Evolutionary conservation across 2,329 filamentous ascomycete genomes (phyloP), one percentile per base, ranked within the genome.

Genomic region (Fusarium mangiferae): DNA sequence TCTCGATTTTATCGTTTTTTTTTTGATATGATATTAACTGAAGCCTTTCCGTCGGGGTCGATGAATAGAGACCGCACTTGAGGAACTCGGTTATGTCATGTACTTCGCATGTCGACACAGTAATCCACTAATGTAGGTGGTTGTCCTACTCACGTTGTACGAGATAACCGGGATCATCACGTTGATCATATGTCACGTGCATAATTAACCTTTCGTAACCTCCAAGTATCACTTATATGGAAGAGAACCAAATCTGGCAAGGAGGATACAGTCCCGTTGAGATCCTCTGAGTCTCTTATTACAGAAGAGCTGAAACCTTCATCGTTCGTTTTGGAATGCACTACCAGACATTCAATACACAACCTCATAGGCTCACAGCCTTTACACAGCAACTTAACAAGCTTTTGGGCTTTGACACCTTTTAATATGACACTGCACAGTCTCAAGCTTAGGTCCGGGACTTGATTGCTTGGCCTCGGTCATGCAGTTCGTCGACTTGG

Each of bases 391-490:
- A 26, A 39, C 35, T 30, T 66, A 66, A 60, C 42, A 60, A 70
- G 54, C 68, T 66, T 60, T 54, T 41, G n/a, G 38, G 28, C 35
- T 66, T 17, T 52, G 39, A 49, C 46, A 22, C 28, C 33, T 39
- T 55, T 60, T 30, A 60, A 44, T 36, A 44, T 55, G 28, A 45
- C 28, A 41, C 22, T 61, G 39, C 66, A 70, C 52, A 70, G 67
- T 60, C 67, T 57, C 59, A 54, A 56, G 28, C 58, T 58, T 54
- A 38, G 41, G 20, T 28, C 39, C 36, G 45, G 58, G 15, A 36
- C 56, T 65, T 65, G 41, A 66, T 36, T 44, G 61, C 59, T 30
- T 59, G 46, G 63, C 62, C 41, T 39, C 39, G 26, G 30, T 55
- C 44, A 51, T 59, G 46, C 59, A 58, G 35, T 65, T 64, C 42